Conservation (phyloP, 345 rosid species). For the Corymbia maculata region DNA sequence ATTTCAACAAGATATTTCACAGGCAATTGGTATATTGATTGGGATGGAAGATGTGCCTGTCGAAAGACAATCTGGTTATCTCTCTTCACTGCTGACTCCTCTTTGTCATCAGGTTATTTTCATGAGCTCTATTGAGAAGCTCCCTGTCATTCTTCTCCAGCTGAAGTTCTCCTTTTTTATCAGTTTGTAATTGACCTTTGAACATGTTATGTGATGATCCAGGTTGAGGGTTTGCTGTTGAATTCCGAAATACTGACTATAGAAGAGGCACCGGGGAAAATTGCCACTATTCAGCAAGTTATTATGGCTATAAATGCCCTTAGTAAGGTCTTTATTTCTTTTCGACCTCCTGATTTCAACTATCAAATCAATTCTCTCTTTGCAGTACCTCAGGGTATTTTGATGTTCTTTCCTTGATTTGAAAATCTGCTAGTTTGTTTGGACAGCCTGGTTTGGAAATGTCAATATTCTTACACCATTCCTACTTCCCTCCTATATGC, state of each 20-base stretch:
- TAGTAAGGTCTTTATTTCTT: slow-evolving; percentile 67
- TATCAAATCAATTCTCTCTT: neutral
- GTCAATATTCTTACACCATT: neutral
- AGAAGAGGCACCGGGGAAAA: slow-evolving; percentile 45
- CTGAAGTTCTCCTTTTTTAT: neutral
- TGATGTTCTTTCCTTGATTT: neutral
- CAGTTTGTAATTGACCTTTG: slow-evolving; percentile 1
- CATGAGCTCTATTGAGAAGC: neutral
- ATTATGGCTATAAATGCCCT: slow-evolving; percentile 87
- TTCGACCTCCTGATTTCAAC: neutral
- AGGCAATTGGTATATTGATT: slow-evolving; percentile 90
- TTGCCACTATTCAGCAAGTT: slow-evolving; percentile 58
- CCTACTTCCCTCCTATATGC: neutral
- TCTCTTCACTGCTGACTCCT: slow-evolving; percentile 77
- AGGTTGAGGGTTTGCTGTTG: slow-evolving; percentile 60
- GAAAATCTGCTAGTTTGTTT: neutral
- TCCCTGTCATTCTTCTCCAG: neutral
- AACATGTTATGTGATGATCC: slow-evolving; percentile 10
- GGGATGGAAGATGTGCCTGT: slow-evolving; percentile 83
- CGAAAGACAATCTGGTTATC: slow-evolving; percentile 87
- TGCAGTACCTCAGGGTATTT: neutral
- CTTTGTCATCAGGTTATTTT: slow-evolving; percentile 77
- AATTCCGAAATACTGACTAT: slow-evolving; percentile 35
- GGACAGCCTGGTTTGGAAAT: neutral
- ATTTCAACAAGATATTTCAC: neutral